These are phyloP conservation scores for Boechera stricta DNA, from an alignment of 345 rosid species.

Conservation along the genomic window DNA sequence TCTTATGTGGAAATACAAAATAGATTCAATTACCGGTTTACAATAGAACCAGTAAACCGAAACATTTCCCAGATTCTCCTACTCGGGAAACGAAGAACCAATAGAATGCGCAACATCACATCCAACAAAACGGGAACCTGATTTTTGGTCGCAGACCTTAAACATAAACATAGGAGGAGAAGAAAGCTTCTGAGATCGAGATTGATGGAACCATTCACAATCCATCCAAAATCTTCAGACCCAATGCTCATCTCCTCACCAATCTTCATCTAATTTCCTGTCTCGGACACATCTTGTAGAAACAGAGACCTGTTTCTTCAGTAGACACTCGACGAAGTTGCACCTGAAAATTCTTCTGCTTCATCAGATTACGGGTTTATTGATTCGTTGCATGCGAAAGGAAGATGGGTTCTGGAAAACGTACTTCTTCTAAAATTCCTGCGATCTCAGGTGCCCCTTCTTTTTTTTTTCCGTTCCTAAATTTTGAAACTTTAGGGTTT, in stretches of 20 bases:
- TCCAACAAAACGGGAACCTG: constrained; percentile 43
- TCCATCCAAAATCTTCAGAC: neutral
- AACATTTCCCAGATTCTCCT: neutral
- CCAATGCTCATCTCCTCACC: constrained; percentile 15
- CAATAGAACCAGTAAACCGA: constrained; percentile 18
- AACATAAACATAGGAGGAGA: constrained; percentile 36
- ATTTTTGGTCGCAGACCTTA: constrained; percentile 35
- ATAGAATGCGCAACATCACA: neutral
- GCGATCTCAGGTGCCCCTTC: constrained; percentile 39
- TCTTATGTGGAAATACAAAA: too few relatives aligned
- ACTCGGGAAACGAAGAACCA: neutral
- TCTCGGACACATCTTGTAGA: constrained; percentile 3
- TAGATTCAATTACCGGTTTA: neutral
- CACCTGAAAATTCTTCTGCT: neutral
- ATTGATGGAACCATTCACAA: constrained; percentile 18
- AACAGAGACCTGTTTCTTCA: constrained; percentile 12
- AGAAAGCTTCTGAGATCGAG: constrained; percentile 26
- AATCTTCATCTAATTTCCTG: neutral
- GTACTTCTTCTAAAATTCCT: constrained; percentile 16
- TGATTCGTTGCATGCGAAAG: constrained; percentile 20
- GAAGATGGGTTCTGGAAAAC: constrained; percentile 37
- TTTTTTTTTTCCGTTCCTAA: neutral
- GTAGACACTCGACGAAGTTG: constrained; percentile 1
- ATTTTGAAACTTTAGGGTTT: constrained; percentile 19
- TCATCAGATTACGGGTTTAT: neutral